Conservation (phyloP, 768 basidiomycete species). For the Epithele typhae region DNA sequence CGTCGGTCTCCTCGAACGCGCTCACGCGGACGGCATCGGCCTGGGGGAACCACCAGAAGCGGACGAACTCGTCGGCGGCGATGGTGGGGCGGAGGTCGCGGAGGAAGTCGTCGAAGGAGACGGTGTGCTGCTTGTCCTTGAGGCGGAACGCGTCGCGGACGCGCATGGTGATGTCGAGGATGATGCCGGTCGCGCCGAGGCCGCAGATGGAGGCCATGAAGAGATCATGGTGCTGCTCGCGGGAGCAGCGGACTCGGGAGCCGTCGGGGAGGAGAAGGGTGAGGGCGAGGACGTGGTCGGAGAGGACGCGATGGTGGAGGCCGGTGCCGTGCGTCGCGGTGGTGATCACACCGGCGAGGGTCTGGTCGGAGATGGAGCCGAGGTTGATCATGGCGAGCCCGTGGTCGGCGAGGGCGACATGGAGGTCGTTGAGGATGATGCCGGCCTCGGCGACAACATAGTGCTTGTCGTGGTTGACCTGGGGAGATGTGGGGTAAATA, state of each 20-base stretch:
- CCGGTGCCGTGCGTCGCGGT: conserved; percentile 97
- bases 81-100: conserved; percentile 51
- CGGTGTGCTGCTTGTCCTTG: conserved; percentile 61
- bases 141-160: conserved; percentile 83
- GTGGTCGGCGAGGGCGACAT: conserved; percentile 57
- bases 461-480: conserved; percentile 69
- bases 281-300: conserved; percentile 73
- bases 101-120: conserved; percentile 61
- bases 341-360: conserved; percentile 85
- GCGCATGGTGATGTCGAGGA: conserved; percentile 70
- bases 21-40: conserved; percentile 68
- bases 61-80: conserved; percentile 76
- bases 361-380: conserved; percentile 96
- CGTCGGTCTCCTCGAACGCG: conserved; percentile 67
- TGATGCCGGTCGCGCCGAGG: conserved; percentile 85
- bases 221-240: conserved; percentile 59
- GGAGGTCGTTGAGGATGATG: conserved; percentile 72
- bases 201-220: conserved; percentile 91
- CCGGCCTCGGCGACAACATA: conserved; percentile 75
- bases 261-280: conserved; percentile 77
- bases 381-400: conserved; percentile 86
- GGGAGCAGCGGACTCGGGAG: conserved; percentile 61
- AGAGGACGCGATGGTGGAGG: conserved; percentile 71
- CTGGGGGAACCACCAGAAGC: conserved; percentile 94
- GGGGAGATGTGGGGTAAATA: conserved; percentile 1